Percentiles rank a stretch among this genome's conserved stretches.
Conservation (phyloP, 192 early-diverging fungal genomes). For the Rhizophagus prolifer region DNA sequence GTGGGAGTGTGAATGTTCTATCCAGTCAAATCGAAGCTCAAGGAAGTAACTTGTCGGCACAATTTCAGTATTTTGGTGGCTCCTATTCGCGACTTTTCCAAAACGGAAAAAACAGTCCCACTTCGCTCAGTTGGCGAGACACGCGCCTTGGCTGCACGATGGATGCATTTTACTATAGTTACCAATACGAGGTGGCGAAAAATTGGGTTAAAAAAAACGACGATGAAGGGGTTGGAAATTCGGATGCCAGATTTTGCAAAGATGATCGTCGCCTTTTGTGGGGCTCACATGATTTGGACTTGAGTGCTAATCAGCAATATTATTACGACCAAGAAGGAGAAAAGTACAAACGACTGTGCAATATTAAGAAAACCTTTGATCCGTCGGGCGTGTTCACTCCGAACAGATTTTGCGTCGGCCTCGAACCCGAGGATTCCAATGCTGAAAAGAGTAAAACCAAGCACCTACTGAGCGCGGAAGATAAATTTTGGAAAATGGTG, state of each 20-base stretch:
- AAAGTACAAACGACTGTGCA: conserved; percentile 30
- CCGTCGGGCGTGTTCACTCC: conserved; percentile 28
- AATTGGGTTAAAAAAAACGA: neutral
- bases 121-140: conserved; percentile 34
- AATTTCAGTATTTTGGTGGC: conserved; percentile 33
- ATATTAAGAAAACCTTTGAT: conserved; percentile 16
- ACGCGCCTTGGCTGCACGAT: conserved; percentile 6
- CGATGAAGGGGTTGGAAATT: conserved; percentile 24
- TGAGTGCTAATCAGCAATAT: neutral
- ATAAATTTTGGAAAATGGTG: conserved; percentile 15
- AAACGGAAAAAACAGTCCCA: conserved; percentile 15
- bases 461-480: conserved; percentile 5
- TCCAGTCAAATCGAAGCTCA: too few species aligned
- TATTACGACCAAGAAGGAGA: conserved; percentile 22
- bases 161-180: conserved; percentile 31
- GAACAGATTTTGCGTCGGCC: conserved; percentile 32
- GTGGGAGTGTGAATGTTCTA: too few species aligned
- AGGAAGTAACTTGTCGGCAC: conserved; percentile 12
- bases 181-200: neutral
- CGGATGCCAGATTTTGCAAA: conserved; percentile 18
- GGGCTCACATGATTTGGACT: conserved; percentile 31
- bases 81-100: conserved; percentile 5
- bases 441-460: neutral
- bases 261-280: conserved; percentile 34
- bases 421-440: neutral